Evolutionary conservation across 306 rosid species (phyloP), one percentile per base, ranked within the genome.

Genomic region (Casuarina cunninghamiana): DNA sequence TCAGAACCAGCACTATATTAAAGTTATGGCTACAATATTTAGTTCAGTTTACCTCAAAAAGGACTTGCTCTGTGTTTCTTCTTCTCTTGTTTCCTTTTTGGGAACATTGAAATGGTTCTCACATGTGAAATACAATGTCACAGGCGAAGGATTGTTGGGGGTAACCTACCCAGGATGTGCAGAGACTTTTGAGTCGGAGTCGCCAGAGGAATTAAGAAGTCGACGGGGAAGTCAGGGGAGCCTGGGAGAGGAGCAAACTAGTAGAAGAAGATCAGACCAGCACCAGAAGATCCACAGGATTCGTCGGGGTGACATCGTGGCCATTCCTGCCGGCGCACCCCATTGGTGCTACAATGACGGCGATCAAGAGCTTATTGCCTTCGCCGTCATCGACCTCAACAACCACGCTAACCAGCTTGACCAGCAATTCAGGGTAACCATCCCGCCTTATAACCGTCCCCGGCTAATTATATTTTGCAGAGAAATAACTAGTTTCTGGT

Each of bases 331-430:
- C 3, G 83, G 83, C 1, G 67, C 69, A 0, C 75, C 39, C 13
- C 50, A 73, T 5, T 79, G 83, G 83, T 32, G 26, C 70, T n/a
- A 79, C 78, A 79, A 79, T 32, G 78, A 79, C 4, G 83, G 83
- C 3, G 19, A 51, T 35, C 15, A 79, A 73, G 78, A 73, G 48
- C 83, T 79, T 19, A 2, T 79, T 5, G 49, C 50, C 17, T 66
- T 79, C 2, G 74, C 68, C 38, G 72, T 79, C 83, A 0, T 65
- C 49, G 83, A 79, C 62, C 75, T 79, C 69, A 79, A 79, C 74
- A 73, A 73, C 75, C 55, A 63, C 9, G 78, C 42, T 58, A 79
- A 79, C 83, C 83, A 79, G 45, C 78, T 79, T n/a, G 83, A 79
- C 69, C 74, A 42, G 35, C 72, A 49, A 10, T 53, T 65, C 16